These are phyloP conservation scores for Hordeum marinum DNA, from an alignment of 176 grass and related monocot genomes.

Conservation along the genomic window DNA sequence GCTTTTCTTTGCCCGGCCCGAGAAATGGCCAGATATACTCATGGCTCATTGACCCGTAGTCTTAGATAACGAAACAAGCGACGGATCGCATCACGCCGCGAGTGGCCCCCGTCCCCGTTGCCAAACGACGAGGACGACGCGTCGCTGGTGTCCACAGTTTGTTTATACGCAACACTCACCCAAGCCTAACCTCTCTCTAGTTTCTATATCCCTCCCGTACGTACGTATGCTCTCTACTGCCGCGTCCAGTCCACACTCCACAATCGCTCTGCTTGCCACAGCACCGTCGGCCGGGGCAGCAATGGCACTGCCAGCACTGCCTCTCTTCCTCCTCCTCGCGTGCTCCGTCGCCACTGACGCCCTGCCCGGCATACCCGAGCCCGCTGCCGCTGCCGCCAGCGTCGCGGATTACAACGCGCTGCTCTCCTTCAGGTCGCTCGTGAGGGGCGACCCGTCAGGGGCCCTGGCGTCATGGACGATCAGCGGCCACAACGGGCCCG, in stretches of 20 bases:
- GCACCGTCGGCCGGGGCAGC: neutral
- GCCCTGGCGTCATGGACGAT: neutral
- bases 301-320: neutral
- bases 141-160: neutral
- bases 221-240: neutral
- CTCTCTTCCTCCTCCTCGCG: neutral
- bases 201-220: neutral
- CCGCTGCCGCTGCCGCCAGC: neutral
- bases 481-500: neutral
- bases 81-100: neutral
- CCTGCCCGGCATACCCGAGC: neutral
- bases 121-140: neutral
- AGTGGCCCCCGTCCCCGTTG: neutral
- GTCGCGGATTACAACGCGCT: neutral
- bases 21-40: too few relatives aligned
- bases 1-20: too few relatives aligned
- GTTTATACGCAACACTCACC: neutral
- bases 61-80: neutral
- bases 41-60: neutral
- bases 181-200: neutral
- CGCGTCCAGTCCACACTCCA: neutral
- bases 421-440: constrained; percentile 13
- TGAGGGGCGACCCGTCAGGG: neutral
- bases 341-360: neutral
- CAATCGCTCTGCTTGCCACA: neutral